Evolutionary conservation across 306 rosid genomes (phyloP).

Genomic region (Leucaena leucocephala): DNA sequence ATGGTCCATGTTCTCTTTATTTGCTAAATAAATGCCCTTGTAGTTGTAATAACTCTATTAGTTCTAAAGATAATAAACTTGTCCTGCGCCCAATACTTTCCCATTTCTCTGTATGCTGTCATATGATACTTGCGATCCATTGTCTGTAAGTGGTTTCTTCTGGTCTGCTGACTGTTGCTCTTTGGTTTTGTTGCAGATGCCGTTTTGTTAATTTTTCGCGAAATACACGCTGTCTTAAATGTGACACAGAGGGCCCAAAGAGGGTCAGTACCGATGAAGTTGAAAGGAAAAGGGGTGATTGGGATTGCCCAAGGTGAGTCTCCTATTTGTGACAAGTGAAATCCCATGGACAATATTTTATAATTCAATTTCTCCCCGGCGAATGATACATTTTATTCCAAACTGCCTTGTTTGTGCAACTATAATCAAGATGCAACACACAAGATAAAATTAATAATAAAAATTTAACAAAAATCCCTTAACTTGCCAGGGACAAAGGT

Average conservation of each 20-base stretch:
- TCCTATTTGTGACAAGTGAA: slow-evolving; percentile 21
- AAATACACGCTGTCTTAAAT: slow-evolving; percentile 69
- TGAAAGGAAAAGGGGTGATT: slow-evolving; percentile 85
- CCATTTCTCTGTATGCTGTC: slow-evolving; percentile 13
- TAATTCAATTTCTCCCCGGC: background rate
- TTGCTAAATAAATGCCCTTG: background rate
- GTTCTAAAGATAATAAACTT: background rate
- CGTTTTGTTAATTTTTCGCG: slow-evolving; percentile 77
- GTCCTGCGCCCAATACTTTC: background rate
- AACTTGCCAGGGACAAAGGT: background rate
- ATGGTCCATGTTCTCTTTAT: background rate
- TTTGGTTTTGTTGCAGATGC: slow-evolving; percentile 67
- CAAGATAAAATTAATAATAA: background rate
- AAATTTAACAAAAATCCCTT: background rate
- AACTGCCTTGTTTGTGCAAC: background rate
- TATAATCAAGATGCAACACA: background rate
- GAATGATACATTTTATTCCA: background rate
- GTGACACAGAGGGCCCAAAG: slow-evolving; percentile 66
- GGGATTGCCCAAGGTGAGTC: slow-evolving; percentile 80
- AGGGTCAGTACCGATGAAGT: slow-evolving; percentile 32
- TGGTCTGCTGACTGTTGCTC: slow-evolving; percentile 35
- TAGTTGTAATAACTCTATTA: background rate
- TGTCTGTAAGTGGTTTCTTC: slow-evolving; percentile 19
- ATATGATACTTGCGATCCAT: slow-evolving; percentile 29
- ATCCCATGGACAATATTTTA: slow-evolving; percentile 14